A percentile compares a stretch with the other conserved stretches of the same genome.
These are phyloP conservation scores for Fusarium annulatum DNA, from an alignment of 2,329 filamentous ascomycete genomes.

Conservation along the genomic window DNA sequence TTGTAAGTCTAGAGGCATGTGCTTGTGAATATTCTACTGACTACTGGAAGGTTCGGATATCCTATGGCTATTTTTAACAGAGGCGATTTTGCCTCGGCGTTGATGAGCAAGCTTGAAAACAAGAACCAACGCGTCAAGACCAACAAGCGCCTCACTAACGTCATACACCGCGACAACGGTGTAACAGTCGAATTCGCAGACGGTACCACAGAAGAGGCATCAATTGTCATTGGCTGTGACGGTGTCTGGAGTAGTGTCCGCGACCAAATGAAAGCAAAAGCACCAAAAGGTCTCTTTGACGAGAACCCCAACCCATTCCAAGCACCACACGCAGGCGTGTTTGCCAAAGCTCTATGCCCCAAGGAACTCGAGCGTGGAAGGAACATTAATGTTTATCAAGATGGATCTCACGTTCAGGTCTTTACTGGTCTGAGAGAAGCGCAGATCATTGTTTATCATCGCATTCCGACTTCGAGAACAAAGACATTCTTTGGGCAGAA, in stretches of 20 bases:
- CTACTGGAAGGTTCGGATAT: not conserved
- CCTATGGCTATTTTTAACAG: constrained; percentile 23
- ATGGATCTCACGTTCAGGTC: constrained; percentile 16
- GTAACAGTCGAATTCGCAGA: constrained; percentile 17
- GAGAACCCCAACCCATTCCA: constrained; percentile 13
- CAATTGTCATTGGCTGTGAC: not conserved
- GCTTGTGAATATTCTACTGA: accelerated
- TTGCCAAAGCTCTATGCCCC: not conserved
- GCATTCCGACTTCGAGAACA: constrained; percentile 9
- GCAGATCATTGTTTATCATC: constrained; percentile 9
- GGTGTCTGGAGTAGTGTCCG: constrained; percentile 22
- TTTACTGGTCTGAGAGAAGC: constrained; percentile 18
- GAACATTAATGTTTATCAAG: constrained; percentile 19
- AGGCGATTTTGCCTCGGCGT: constrained; percentile 8
- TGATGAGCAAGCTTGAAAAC: constrained; percentile 5
- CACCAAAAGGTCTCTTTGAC: constrained; percentile 22
- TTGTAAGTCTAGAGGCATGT: not conserved
- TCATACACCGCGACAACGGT: not conserved
- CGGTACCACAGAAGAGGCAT: constrained; percentile 14
- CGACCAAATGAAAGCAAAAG: constrained; percentile 14
- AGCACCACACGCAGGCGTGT: constrained; percentile 6
- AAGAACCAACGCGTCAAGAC: constrained; percentile 8
- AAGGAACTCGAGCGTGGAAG: not conserved
- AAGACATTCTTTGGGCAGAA: constrained; percentile 22
- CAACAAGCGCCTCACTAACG: constrained; percentile 18